A percentile compares a stretch with the other conserved stretches of the same genome.
These are phyloP conservation scores for Paulownia fortunei DNA, from an alignment of 257 asterid genomes.

Conservation along the genomic window DNA sequence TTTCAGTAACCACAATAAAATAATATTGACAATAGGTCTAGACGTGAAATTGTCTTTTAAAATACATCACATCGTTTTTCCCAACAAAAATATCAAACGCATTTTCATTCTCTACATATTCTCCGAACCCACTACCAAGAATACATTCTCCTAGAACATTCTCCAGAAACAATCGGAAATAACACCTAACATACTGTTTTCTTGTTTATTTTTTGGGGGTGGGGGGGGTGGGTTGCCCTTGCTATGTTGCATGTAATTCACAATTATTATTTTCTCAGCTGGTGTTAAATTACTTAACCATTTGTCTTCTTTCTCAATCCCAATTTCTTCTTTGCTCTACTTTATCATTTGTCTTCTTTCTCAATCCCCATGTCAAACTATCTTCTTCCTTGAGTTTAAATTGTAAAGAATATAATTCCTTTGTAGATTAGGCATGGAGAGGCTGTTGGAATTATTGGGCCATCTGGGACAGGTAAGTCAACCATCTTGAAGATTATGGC, in stretches of 20 bases:
- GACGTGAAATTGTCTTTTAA: too few species aligned
- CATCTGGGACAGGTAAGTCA: slow-evolving; percentile 99
- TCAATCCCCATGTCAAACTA: neutral
- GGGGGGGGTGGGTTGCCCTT: neutral
- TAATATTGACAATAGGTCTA: too few species aligned
- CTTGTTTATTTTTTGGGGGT: neutral
- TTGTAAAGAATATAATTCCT: slow-evolving; percentile 19
- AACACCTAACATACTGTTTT: too few species aligned
- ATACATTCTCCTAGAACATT: too few species aligned
- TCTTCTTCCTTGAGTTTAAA: slow-evolving; percentile 21
- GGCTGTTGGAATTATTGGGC: slow-evolving; percentile 99
- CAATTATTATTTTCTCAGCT: neutral
- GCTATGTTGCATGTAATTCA: neutral
- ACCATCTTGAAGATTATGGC: slow-evolving; percentile 97
- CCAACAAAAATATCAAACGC: too few species aligned
- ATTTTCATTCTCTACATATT: too few species aligned
- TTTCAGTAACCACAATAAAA: too few species aligned
- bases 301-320: neutral
- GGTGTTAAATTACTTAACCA: neutral
- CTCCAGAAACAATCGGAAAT: too few species aligned
- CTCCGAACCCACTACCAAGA: too few species aligned
- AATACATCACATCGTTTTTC: too few species aligned
- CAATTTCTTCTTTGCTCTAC: neutral
- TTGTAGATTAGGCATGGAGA: slow-evolving; percentile 97
- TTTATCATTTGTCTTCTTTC: neutral